phyloP scores from a whole-genome alignment of 192 early-diverging fungal genomes.

The Endogone sp. region DNA sequence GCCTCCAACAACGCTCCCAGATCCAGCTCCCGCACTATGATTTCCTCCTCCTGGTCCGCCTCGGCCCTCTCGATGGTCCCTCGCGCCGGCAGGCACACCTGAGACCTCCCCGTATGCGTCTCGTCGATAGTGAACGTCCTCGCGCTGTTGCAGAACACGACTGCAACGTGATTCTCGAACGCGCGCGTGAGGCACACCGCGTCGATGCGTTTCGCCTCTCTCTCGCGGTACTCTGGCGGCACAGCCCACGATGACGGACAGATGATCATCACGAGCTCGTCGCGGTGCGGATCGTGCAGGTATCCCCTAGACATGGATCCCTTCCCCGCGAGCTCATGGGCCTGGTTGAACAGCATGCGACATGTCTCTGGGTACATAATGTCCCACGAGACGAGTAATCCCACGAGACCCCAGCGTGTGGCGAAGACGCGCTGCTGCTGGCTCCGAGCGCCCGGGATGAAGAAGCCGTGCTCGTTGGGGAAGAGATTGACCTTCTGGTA shows the following conservation, averaged over 20 bases:
- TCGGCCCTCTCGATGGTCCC: slow-evolving; percentile 15
- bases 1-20: neutral
- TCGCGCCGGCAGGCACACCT: slow-evolving; percentile 24
- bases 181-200: slow-evolving; percentile 13
- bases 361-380: slow-evolving; percentile 18
- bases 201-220: slow-evolving; percentile 12
- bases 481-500: slow-evolving; percentile 6
- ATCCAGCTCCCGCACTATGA: slow-evolving; percentile 4
- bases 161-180: slow-evolving; percentile 22
- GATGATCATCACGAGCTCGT: neutral
- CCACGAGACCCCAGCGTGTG: neutral
- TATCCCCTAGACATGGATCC: neutral
- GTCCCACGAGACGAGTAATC: slow-evolving; percentile 28
- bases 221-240: neutral
- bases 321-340: neutral
- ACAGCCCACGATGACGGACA: neutral
- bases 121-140: neutral
- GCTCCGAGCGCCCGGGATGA: neutral
- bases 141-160: slow-evolving; percentile 28
- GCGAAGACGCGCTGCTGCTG: neutral
- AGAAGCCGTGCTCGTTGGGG: neutral
- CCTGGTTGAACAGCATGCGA: neutral
- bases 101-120: slow-evolving; percentile 13
- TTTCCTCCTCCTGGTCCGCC: slow-evolving; percentile 19
- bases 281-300: neutral